Conservation (phyloP, 257 asterid genomes). For the Plantago major region DNA sequence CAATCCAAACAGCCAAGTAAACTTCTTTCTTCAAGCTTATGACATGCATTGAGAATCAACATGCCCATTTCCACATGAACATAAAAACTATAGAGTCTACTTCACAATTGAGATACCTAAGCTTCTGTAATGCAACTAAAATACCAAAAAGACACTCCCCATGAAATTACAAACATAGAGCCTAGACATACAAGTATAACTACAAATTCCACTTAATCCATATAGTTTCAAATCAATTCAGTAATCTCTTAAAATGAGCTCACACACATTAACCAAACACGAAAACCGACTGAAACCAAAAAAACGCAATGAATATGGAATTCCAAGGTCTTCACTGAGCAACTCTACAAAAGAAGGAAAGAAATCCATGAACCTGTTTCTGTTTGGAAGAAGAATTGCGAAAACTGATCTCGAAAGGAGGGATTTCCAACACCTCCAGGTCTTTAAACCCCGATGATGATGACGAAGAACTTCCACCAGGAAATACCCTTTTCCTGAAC, state of each 20-base stretch:
- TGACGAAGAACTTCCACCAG: conserved; percentile 56
- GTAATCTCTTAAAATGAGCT: too few species aligned
- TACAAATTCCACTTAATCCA: too few species aligned
- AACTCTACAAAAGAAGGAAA: not conserved
- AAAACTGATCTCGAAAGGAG: conserved; percentile 38
- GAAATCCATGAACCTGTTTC: conserved; percentile 41
- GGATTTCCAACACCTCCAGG: conserved; percentile 51
- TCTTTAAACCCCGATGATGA: conserved; percentile 46
- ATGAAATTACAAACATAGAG: too few species aligned
- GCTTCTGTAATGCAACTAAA: too few species aligned
- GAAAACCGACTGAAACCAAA: too few species aligned
- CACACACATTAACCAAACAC: too few species aligned
- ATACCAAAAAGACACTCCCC: too few species aligned
- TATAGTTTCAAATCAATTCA: too few species aligned
- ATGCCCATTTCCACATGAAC: not conserved
- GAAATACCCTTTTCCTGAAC: conserved; percentile 62
- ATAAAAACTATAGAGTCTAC: not conserved
- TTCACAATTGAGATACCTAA: too few species aligned
- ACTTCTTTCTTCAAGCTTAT: not conserved
- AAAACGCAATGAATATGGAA: too few species aligned
- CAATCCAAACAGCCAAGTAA: not conserved
- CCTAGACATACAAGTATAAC: too few species aligned
- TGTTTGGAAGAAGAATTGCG: conserved; percentile 35
- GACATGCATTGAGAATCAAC: not conserved
- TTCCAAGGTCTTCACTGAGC: too few species aligned